Evolutionary conservation across 208 protist species (phyloP).

Genomic region (Leishmania gerbilli): DNA sequence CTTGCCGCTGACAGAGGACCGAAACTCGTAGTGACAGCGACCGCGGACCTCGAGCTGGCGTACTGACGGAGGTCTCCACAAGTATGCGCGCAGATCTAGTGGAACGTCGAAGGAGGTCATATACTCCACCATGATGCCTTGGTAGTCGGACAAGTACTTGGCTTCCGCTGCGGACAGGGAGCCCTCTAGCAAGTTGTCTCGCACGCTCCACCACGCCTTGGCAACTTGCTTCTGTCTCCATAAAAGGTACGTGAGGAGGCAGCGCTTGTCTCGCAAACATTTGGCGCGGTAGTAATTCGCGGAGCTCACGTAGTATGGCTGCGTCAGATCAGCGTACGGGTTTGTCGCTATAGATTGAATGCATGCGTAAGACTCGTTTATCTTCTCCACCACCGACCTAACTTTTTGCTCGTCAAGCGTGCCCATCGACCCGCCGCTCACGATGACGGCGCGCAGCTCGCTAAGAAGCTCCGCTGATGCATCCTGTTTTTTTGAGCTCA

Average conservation of each 20-base stretch:
- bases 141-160: constrained; percentile 77
- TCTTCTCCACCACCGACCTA: constrained; percentile 58
- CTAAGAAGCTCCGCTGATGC: constrained; percentile 76
- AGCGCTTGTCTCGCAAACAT: constrained; percentile 83
- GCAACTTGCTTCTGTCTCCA: constrained; percentile 73
- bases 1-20: constrained; percentile 65
- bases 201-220: constrained; percentile 75
- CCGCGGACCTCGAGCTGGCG: constrained; percentile 84
- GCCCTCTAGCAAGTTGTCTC: constrained; percentile 62
- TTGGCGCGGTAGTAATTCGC: constrained; percentile 74
- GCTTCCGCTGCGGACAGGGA: constrained; percentile 55
- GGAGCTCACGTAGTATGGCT: constrained; percentile 82
- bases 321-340: constrained; percentile 65
- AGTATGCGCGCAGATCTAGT: constrained; percentile 78
- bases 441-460: constrained; percentile 80
- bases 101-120: constrained; percentile 87
- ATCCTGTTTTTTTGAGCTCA: constrained; percentile 42
- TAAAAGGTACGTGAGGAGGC: constrained; percentile 71
- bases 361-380: constrained; percentile 59
- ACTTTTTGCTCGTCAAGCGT: constrained; percentile 74
- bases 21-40: constrained; percentile 69
- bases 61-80: constrained; percentile 75
- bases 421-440: constrained; percentile 58
- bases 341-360: constrained; percentile 61
- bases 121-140: constrained; percentile 85